Base-by-base conservation (phyloP, 2,329 filamentous ascomycete genomes). In the Paecilomyces dactylethromorphus region DNA sequence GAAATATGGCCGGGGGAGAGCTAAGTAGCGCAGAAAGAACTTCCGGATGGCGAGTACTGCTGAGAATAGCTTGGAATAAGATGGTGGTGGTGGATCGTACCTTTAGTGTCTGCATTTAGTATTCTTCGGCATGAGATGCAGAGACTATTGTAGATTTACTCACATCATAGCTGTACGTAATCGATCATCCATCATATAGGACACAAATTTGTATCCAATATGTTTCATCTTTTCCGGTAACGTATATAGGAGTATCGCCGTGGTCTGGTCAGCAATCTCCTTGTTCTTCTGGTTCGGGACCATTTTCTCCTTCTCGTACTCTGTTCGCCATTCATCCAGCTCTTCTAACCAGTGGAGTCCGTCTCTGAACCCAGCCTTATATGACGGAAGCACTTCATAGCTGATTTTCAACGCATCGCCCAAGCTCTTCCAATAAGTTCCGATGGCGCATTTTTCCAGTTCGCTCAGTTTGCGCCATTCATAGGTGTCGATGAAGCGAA, bases 401-500 rank as follows among this genome's bases (percentile, higher is more conserved):
- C 74, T 73, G 58, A 92, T 88, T 0, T 79, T 81, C 84, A 92
- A 88, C 56, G 84, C 83, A 64, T 91, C 86, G 13, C 88, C 89
- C 15, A 90, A 74, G 56, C 80, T 79, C 71, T 89, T 89, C 88
- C 88, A 92, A 66, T 89, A 85, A 0, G 84, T 85, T 15, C 83
- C 86, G 31, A 87, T 72, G 0, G 87, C 88, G 61, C 87, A 89
- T 10, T 78, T 71, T 71, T 92, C 90, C 72, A 92, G 78, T 0
- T 87, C 83, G 15, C 81, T 87, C 22, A 90, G 70, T 3, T 75
- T 45, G 1, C 90, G 82, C 89, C 89, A 93, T 69, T 93, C 90
- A 65, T 85, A 89, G 5, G 75, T 75, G 4, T 79, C 70, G 32
- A 89, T 81, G 78, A 88, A 91, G 13, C 81, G 77, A 31, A 83